A percentile compares a stretch with the other conserved stretches of the same genome.
Conservation (phyloP, 1,284 basidiomycete genomes). For the Ceratobasidium sp. region DNA sequence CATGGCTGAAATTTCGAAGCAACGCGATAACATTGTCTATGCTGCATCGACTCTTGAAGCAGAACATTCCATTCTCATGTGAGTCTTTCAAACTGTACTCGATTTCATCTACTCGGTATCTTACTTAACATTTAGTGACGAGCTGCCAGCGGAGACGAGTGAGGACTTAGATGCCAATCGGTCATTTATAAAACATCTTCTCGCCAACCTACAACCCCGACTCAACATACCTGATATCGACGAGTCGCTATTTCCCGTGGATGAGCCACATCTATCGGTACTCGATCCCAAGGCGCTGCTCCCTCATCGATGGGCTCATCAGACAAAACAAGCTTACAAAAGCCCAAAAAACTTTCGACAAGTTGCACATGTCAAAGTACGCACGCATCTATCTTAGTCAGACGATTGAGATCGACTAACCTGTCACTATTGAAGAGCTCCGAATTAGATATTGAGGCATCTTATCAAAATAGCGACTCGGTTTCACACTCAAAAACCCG, state of each 20-base stretch:
- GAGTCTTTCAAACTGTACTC: neutral
- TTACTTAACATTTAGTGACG: neutral
- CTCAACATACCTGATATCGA: neutral
- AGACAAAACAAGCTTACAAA: neutral
- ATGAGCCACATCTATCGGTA: too few relatives aligned
- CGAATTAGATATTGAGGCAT: too few relatives aligned
- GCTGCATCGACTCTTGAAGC: neutral
- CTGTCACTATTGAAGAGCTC: too few relatives aligned
- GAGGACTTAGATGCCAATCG: neutral
- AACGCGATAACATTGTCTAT: constrained; percentile 3
- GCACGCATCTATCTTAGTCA: neutral
- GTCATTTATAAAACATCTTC: neutral
- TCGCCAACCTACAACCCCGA: neutral
- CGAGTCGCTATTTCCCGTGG: neutral
- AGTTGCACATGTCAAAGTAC: neutral
- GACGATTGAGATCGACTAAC: too few relatives aligned
- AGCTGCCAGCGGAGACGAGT: neutral
- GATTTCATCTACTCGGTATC: neutral
- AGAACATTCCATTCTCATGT: neutral
- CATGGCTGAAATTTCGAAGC: neutral
- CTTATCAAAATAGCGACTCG: too few relatives aligned
- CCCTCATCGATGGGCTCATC: neutral
- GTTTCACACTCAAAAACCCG: too few relatives aligned
- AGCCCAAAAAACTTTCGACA: constrained; percentile 13
- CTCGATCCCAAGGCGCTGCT: neutral